phyloP scores from a whole-genome alignment of 2,329 filamentous ascomycete genomes.

The Penicillium carneum region DNA sequence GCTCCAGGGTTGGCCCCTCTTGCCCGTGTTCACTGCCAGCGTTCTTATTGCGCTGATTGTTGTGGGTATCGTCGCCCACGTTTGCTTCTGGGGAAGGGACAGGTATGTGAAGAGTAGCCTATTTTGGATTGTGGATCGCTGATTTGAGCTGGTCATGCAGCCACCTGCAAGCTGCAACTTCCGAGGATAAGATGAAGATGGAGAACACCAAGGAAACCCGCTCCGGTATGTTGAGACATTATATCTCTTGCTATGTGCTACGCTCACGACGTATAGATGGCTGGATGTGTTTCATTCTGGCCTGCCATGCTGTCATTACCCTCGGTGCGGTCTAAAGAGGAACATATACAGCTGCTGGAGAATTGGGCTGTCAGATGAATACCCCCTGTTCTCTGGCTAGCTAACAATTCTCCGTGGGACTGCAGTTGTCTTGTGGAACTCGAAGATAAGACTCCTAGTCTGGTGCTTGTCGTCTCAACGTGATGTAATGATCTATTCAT shows the following conservation, averaged over 20 bases:
- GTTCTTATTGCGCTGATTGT: not conserved
- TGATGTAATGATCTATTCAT: not conserved
- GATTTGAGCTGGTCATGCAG: slow-evolving; percentile 9
- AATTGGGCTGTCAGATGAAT: not conserved
- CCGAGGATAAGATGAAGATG: not conserved
- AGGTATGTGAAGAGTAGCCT: not conserved
- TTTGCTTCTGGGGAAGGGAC: not conserved
- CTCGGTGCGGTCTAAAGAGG: slow-evolving; percentile 4
- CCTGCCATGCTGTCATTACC: slow-evolving; percentile 19
- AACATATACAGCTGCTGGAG: not conserved
- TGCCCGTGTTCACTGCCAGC: not conserved
- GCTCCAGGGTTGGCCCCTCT: not conserved
- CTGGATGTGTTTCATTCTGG: slow-evolving; percentile 9
- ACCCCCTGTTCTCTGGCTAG: not conserved
- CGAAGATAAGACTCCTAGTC: not conserved
- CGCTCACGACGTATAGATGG: slow-evolving; percentile 9
- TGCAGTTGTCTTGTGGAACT: not conserved
- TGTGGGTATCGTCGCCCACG: not conserved
- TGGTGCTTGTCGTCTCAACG: not conserved
- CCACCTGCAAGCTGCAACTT: not conserved
- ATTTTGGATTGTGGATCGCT: not conserved
- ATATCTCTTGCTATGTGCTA: not conserved
- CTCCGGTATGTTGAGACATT: slow-evolving; percentile 6
- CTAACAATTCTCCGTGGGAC: not conserved
- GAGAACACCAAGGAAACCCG: not conserved